Evolutionary conservation across 805 yeast species (phyloP).

Genomic region (Ogataea thermomethanolica): DNA sequence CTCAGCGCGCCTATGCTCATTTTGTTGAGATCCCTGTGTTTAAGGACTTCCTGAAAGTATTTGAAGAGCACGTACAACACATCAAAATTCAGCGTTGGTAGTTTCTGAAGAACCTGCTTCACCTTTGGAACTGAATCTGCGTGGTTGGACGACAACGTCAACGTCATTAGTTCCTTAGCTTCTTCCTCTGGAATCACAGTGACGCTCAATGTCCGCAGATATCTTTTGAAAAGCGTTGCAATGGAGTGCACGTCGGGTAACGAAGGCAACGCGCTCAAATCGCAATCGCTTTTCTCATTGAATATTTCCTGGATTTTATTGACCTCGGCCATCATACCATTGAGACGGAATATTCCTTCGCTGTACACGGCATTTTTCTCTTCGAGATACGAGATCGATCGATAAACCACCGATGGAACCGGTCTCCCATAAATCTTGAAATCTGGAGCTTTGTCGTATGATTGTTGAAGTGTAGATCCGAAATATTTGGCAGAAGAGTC

Average conservation of each 20-base stretch:
- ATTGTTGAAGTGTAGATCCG: slow-evolving; percentile 58
- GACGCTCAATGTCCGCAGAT: slow-evolving; percentile 71
- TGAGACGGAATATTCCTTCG: slow-evolving; percentile 87
- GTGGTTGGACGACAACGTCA: slow-evolving; percentile 29
- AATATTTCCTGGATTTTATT: slow-evolving; percentile 65
- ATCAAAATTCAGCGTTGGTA: slow-evolving; percentile 57
- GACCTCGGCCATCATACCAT: slow-evolving; percentile 81
- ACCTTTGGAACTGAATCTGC: slow-evolving; percentile 25
- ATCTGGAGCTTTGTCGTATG: slow-evolving; percentile 48
- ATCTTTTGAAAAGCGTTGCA: slow-evolving; percentile 80
- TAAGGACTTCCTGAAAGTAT: slow-evolving; percentile 61
- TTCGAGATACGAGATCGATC: slow-evolving; percentile 69
- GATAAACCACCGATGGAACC: slow-evolving; percentile 71
- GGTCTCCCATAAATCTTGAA: slow-evolving; percentile 39
- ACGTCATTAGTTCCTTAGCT: slow-evolving; percentile 34
- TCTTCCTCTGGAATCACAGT: slow-evolving; percentile 57
- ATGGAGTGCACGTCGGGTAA: slow-evolving; percentile 78
- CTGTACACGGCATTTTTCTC: slow-evolving; percentile 70
- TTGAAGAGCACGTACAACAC: slow-evolving; percentile 63
- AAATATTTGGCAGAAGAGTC: slow-evolving; percentile 40
- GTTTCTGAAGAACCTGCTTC: slow-evolving; percentile 34
- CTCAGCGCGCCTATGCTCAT: slow-evolving; percentile 75
- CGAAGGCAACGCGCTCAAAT: slow-evolving; percentile 46
- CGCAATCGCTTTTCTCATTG: slow-evolving; percentile 65
- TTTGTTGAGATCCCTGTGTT: slow-evolving; percentile 61